Base-by-base conservation (phyloP, 345 rosid species). In the Adansonia digitata region DNA sequence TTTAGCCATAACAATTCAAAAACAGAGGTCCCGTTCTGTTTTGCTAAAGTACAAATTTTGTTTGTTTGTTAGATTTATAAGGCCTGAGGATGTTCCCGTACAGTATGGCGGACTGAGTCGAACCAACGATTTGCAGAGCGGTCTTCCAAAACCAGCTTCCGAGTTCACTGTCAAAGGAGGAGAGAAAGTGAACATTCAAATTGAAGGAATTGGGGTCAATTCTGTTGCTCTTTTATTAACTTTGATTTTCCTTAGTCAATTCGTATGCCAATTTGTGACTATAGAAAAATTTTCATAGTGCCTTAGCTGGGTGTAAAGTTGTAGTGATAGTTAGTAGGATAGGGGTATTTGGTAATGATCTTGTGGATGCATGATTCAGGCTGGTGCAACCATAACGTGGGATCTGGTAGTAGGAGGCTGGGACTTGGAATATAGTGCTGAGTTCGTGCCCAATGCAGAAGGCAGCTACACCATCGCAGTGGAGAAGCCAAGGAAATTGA, bases 401-500 rank as follows among this genome's bases (percentile, higher is more conserved):
- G 99, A 95, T 74, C 84, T 95, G 42, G 98, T 88, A 34, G 99
- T 95, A 11, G 99, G 99, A 37, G 99, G 97, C 27, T 95, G 99
- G 99, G 99, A 95, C 15, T 75, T 95, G 83, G 99, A 95, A 76
- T 95, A 95, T 85, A 93, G 91, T 7, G 97, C 97, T 31, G 99
- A 95, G 83, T 95, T 91, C 74, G 92, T 91, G 65, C 99, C 99
- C 8, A 89, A 83, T 18, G 92, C 89, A 0, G 88, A 86, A 70
- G 92, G 81, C 20, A 85, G 98, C 86, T 93, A 95, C 85, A 85
- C 85, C 4, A 85, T 95, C 0, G 97, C 94, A 0, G 97, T 95
- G 0, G 97, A 93, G 85, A 95, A 90, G 78, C 81, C 88, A 0
- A 85, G 86, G 77, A 91, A 86, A 76, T 71, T 93, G 72, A 72